These are phyloP conservation scores for Xerocomus amazonicus DNA, from an alignment of 1,284 basidiomycete species.

Conservation along the genomic window DNA sequence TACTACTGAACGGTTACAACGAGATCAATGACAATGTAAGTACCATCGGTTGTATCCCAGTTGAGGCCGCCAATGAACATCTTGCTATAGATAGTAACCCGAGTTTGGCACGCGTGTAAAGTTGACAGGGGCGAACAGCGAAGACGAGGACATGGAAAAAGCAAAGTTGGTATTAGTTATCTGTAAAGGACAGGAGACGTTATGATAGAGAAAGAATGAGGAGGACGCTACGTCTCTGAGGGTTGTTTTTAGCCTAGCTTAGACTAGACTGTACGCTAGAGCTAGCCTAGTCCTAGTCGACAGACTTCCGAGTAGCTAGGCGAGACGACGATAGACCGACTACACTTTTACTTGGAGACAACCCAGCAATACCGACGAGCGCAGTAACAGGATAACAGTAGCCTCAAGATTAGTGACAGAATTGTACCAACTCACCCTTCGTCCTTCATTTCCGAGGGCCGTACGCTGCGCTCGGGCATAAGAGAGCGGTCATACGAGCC, in stretches of 20 bases:
- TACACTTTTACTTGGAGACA: conserved; percentile 39
- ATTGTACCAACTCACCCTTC: conserved; percentile 80
- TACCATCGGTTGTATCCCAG: conserved; percentile 97
- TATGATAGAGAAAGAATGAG: conserved; percentile 53
- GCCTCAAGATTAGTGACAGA: conserved; percentile 8
- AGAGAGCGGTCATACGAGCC: conserved; percentile 44
- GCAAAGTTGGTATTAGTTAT: conserved; percentile 70
- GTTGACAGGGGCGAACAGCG: conserved; percentile 35
- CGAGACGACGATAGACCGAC: conserved; percentile 48
- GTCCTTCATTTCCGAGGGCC: conserved; percentile 95
- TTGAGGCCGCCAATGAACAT: conserved; percentile 97
- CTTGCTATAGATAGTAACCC: conserved; percentile 64
- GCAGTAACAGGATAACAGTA: conserved; percentile 15
- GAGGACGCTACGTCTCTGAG: conserved; percentile 67
- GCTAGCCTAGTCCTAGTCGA: conserved; percentile 65
- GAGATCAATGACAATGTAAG: conserved; percentile 39
- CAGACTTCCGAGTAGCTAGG: conserved; percentile 37
- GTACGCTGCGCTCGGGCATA: conserved; percentile 61
- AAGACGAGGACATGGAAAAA: conserved; percentile 32
- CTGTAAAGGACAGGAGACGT: conserved; percentile 62
- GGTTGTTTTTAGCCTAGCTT: conserved; percentile 63
- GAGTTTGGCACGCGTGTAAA: conserved; percentile 25
- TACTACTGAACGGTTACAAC: conserved; percentile 34
- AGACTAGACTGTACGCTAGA: conserved; percentile 62
- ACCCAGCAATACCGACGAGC: conserved; percentile 30